Conservation (phyloP, 2,329 filamentous ascomycete species). For the Fusarium sterilihyphosum region DNA sequence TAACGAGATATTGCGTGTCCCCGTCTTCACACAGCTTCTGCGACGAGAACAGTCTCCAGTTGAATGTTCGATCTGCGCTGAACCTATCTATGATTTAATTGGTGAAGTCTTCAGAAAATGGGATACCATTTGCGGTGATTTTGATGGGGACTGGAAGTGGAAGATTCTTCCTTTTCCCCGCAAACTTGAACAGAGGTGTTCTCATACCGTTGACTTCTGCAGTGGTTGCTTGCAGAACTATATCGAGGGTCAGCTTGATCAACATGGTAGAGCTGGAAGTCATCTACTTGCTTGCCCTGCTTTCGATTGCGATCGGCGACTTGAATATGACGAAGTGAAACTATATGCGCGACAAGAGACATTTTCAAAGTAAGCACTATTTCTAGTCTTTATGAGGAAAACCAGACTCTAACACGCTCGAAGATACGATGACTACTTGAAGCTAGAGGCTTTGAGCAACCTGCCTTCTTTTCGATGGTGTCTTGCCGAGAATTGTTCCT, state of each 20-base stretch:
- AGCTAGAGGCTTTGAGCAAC: background rate
- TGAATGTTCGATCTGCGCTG: background rate
- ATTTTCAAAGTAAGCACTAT: background rate
- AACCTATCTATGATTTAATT: background rate
- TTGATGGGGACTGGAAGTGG: background rate
- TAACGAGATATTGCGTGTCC: background rate
- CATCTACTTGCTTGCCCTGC: background rate
- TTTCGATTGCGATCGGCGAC: background rate
- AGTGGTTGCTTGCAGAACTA: background rate
- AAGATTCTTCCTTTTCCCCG: background rate
- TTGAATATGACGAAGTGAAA: background rate
- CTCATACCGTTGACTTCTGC: background rate
- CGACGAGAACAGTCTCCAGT: background rate
- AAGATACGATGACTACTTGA: background rate
- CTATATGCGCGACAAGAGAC: background rate
- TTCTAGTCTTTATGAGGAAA: background rate
- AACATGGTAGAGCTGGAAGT: background rate
- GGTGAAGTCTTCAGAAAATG: background rate
- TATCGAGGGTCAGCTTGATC: background rate
- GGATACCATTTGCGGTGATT: background rate
- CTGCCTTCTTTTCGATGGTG: background rate
- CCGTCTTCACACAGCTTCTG: background rate
- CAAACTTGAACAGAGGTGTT: background rate
- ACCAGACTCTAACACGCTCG: fast-evolving
- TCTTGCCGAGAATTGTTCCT: background rate